phyloP scores from a whole-genome alignment of 768 basidiomycete genomes.

The Pleurotus tuber-regium region DNA sequence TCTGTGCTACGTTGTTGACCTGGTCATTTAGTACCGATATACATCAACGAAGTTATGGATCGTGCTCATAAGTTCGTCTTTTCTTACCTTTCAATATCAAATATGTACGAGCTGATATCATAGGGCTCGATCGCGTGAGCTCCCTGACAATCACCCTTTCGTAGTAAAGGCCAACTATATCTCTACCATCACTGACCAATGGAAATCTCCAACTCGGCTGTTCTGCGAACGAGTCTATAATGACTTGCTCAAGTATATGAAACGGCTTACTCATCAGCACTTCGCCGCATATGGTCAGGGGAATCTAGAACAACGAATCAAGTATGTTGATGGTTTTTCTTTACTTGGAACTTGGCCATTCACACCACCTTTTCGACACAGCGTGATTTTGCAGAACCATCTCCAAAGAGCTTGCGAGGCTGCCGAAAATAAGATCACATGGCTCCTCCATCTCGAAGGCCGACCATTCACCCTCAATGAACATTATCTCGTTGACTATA shows the following conservation, averaged over 20 bases:
- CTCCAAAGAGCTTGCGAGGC: constrained; percentile 39
- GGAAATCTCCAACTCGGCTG: constrained; percentile 43
- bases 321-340: constrained; percentile 21
- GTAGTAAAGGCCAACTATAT: constrained; percentile 56
- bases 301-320: constrained; percentile 45
- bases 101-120: neutral
- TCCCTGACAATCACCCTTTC: constrained; percentile 67
- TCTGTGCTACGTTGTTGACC: too few species aligned
- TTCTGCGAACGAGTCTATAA: constrained; percentile 41
- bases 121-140: constrained; percentile 69
- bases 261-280: constrained; percentile 41
- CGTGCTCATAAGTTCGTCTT: constrained; percentile 43
- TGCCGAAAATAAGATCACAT: constrained; percentile 40
- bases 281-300: constrained; percentile 56
- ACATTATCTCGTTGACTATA: constrained; percentile 47
- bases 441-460: constrained; percentile 49
- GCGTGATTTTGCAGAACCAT: constrained; percentile 50
- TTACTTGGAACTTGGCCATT: neutral
- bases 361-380: constrained; percentile 17
- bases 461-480: constrained; percentile 51
- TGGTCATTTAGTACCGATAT: neutral
- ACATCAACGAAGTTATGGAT: constrained; percentile 49
- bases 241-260: constrained; percentile 37
- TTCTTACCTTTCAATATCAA: neutral
- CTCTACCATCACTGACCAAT: constrained; percentile 36